Conservation (phyloP, 345 rosid species). For the Triadica sebifera region DNA sequence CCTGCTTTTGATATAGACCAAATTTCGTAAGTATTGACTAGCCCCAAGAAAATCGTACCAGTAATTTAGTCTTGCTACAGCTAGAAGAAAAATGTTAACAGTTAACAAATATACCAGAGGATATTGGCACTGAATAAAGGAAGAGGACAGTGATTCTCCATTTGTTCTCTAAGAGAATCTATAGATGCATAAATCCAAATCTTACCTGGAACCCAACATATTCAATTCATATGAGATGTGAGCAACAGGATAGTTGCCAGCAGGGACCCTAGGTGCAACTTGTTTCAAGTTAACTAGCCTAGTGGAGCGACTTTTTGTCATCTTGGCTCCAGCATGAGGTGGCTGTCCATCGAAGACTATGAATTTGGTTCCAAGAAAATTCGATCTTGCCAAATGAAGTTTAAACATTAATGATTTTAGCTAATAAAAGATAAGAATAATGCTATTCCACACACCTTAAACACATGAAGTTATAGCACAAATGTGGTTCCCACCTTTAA, state of each 20-base stretch:
- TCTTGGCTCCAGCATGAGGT: conserved; percentile 37
- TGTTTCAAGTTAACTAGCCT: conserved; percentile 35
- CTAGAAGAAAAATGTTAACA: not conserved
- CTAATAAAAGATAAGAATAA: not conserved
- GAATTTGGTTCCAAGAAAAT: conserved; percentile 36
- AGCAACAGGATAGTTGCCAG: conserved; percentile 33
- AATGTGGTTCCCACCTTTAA: not conserved
- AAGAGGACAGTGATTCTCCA: not conserved
- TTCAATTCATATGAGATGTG: conserved; percentile 34
- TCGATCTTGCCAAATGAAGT: conserved; percentile 23
- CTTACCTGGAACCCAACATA: conserved; percentile 35
- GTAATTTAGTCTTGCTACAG: not conserved
- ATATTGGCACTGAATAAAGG: not conserved
- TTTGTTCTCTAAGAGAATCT: not conserved
- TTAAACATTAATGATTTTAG: not conserved
- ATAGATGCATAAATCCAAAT: not conserved
- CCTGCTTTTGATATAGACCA: conserved; percentile 12
- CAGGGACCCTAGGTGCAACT: conserved; percentile 33
- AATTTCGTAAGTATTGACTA: not conserved
- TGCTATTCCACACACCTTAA: no score
- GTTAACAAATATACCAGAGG: not conserved
- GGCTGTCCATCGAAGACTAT: conserved; percentile 34
- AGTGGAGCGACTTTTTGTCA: conserved; percentile 31
- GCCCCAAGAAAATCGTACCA: not conserved
- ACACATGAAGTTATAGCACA: no score